phyloP scores from a whole-genome alignment of 495 filamentous ascomycete species.

The Penicillium pulvis region DNA sequence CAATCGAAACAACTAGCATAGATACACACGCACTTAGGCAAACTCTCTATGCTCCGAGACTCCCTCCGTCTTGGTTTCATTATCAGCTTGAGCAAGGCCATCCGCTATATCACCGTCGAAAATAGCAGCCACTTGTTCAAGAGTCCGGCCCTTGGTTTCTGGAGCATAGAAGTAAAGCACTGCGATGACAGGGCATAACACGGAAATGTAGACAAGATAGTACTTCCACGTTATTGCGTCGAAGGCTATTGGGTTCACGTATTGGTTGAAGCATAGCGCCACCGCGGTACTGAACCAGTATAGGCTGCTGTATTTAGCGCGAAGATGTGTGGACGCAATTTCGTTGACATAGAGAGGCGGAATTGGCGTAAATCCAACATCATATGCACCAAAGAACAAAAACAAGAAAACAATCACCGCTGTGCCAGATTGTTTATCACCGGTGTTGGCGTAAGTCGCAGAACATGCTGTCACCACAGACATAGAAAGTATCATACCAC shows the following conservation, averaged over 20 bases:
- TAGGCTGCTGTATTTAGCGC: conserved; percentile 52
- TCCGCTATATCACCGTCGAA: conserved; percentile 1
- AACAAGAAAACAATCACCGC: conserved; percentile 59
- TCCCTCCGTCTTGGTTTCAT: too few relatives aligned
- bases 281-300: conserved; percentile 58
- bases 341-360: conserved; percentile 65
- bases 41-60: too few relatives aligned
- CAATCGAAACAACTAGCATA: too few relatives aligned
- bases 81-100: too few relatives aligned
- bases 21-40: too few relatives aligned
- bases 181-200: conserved; percentile 53
- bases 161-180: conserved; percentile 67
- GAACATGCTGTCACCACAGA: conserved; percentile 55
- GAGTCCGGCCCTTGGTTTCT: conserved; percentile 54
- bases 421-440: conserved; percentile 38
- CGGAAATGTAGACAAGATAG: conserved; percentile 61
- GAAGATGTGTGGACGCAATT: conserved; percentile 65
- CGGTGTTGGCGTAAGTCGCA: conserved; percentile 40
- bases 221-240: conserved; percentile 55
- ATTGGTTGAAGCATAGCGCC: conserved; percentile 51
- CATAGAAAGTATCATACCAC: conserved; percentile 58
- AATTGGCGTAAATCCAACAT: conserved; percentile 62
- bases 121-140: conserved; percentile 10
- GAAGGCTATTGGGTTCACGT: conserved; percentile 60
- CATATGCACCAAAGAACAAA: conserved; percentile 57